Evolutionary conservation across 2,329 filamentous ascomycete species (phyloP).

Genomic region (Alternaria brassicae): DNA sequence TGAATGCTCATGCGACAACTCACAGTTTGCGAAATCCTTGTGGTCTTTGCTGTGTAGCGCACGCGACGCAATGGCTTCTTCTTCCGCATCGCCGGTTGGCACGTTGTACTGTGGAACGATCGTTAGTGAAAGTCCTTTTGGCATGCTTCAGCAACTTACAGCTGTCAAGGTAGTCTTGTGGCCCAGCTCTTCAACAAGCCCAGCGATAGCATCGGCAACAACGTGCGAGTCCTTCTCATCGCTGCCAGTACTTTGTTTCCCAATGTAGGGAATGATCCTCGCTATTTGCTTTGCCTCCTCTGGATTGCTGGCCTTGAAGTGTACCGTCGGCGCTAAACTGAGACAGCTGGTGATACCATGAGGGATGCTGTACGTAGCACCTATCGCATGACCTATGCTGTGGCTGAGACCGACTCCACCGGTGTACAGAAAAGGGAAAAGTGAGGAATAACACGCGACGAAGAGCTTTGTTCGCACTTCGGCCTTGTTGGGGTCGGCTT

Average conservation of each 20-base stretch:
- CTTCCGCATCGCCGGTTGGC: constrained; percentile 45
- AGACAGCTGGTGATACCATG: constrained; percentile 64
- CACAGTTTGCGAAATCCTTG: constrained; percentile 46
- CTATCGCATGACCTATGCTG: constrained; percentile 60
- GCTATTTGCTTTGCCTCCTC: constrained; percentile 58
- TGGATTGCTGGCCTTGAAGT: constrained; percentile 57
- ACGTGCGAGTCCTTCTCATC: constrained; percentile 54
- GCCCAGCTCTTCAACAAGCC: constrained; percentile 56
- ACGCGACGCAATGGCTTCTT: constrained; percentile 45
- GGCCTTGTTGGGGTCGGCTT: constrained; percentile 55
- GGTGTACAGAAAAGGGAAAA: constrained; percentile 58
- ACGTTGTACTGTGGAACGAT: constrained; percentile 39
- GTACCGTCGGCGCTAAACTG: constrained; percentile 61
- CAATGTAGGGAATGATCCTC: constrained; percentile 56
- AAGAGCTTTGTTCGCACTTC: constrained; percentile 61
- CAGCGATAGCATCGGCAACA: constrained; percentile 56
- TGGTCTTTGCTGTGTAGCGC: constrained; percentile 48
- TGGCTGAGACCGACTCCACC: constrained; percentile 60
- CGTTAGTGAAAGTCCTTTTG: constrained; percentile 19
- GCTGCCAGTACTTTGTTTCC: constrained; percentile 51
- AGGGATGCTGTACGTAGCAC: constrained; percentile 63
- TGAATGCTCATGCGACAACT: constrained; percentile 8
- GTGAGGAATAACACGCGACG: constrained; percentile 60
- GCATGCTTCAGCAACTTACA: constrained; percentile 25
- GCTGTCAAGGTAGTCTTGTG: constrained; percentile 47